Percentiles rank a stretch among this genome's conserved stretches.
These are phyloP conservation scores for Geranomyces michiganensis DNA, from an alignment of 192 early-diverging fungal genomes.

Conservation along the genomic window DNA sequence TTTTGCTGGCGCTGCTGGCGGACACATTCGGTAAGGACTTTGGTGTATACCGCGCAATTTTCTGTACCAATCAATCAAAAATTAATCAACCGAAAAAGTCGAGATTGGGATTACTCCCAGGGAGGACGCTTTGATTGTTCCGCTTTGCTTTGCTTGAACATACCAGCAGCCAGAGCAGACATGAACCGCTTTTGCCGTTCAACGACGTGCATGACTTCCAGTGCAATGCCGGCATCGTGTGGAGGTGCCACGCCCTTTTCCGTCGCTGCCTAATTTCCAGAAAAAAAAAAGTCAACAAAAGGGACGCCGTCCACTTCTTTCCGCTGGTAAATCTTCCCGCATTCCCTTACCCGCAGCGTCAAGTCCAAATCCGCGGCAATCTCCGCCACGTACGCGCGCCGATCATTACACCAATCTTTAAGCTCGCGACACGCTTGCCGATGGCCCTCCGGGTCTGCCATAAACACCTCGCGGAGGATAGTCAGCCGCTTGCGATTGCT, in stretches of 20 bases:
- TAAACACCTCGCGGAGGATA: slow-evolving; percentile 5
- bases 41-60: slow-evolving; percentile 20
- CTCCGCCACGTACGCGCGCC: slow-evolving; percentile 30
- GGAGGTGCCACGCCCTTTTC: slow-evolving; percentile 13
- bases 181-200: slow-evolving; percentile 10
- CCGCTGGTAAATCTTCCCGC: too few relatives aligned
- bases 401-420: slow-evolving; percentile 31
- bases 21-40: neutral
- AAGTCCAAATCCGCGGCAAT: slow-evolving; percentile 29
- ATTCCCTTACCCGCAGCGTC: slow-evolving; percentile 30
- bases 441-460: slow-evolving; percentile 25
- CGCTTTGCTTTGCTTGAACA: too few relatives aligned
- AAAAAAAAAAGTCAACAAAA: neutral
- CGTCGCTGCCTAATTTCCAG: slow-evolving; percentile 7
- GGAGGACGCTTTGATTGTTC: too few relatives aligned
- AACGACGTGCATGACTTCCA: slow-evolving; percentile 29
- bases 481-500: slow-evolving; percentile 22
- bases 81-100: too few relatives aligned
- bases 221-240: slow-evolving; percentile 9
- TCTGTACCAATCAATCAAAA: neutral
- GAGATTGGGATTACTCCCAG: too few relatives aligned
- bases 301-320: too few relatives aligned
- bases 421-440: slow-evolving; percentile 29
- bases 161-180: slow-evolving; percentile 28
- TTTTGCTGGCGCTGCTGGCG: too few relatives aligned